Evolutionary conservation across 2,329 filamentous ascomycete genomes (phyloP).

Genomic region (Exophiala aquamarina): DNA sequence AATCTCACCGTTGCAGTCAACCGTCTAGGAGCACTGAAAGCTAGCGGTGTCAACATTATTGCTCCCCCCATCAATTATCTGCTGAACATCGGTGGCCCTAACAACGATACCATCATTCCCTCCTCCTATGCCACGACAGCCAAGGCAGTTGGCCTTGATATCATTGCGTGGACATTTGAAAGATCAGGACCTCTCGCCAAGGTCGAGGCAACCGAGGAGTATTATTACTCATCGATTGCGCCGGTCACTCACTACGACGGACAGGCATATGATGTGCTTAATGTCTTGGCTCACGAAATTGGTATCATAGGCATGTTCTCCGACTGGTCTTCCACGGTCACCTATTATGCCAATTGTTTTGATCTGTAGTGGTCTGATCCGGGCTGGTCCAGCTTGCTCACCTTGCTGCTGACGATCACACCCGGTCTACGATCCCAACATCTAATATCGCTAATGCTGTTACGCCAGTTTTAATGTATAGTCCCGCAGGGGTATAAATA

Average conservation of each 20-base stretch:
- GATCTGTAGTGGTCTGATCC: constrained; percentile 29
- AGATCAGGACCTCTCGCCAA: constrained; percentile 61
- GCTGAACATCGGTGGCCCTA: constrained; percentile 50
- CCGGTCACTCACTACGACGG: constrained; percentile 62
- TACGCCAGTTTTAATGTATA: too few species aligned
- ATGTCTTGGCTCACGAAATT: constrained; percentile 63
- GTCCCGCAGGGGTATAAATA: too few species aligned
- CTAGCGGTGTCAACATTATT: constrained; percentile 61
- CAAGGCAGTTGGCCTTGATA: constrained; percentile 61
- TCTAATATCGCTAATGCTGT: too few species aligned
- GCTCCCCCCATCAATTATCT: constrained; percentile 65
- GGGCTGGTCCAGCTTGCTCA: too few species aligned
- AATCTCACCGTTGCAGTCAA: constrained; percentile 56
- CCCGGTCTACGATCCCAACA: too few species aligned
- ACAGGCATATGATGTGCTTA: constrained; percentile 65
- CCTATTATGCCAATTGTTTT: constrained; percentile 72
- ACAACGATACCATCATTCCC: constrained; percentile 55
- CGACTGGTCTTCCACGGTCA: constrained; percentile 69
- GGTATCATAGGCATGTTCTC: constrained; percentile 63
- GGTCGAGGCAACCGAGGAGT: constrained; percentile 49
- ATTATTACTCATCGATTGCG: constrained; percentile 53
- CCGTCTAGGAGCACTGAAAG: constrained; percentile 56
- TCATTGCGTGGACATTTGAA: constrained; percentile 70
- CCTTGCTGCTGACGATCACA: too few species aligned
- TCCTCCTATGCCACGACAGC: constrained; percentile 63